Base-by-base conservation (phyloP, 352 stramenopile genomes). In the Salisapilia sapeloensis region DNA sequence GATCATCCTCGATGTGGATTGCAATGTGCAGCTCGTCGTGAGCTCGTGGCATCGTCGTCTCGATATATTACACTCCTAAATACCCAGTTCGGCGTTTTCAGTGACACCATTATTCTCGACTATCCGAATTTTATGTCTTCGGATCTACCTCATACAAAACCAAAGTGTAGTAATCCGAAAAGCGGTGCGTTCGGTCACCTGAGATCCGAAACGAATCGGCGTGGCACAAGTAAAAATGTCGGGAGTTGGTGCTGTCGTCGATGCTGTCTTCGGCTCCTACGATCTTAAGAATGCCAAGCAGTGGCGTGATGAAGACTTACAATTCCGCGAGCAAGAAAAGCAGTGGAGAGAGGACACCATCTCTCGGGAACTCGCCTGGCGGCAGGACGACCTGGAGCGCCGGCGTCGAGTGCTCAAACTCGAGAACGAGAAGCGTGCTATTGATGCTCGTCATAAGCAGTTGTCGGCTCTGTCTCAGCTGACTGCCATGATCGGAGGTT, bases 231-330 rank as follows among this genome's bases (percentile, higher is more conserved):
- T 1, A 18, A 38, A 19, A 11, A 79, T 61, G 67, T 51, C 59
- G 34, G 56, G 53, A 1, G 60, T 82, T 9, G 59, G 62, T 8
- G 65, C 62, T 1, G 59, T 80, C 7, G 63, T 84, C 29, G 63
- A 79, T 40, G 67, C 66, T 20, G 66, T 89, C 33, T 82, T 85
- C 44, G 72, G 69, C 18, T 82, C 70, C 29, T 89, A 89, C 39
- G 72, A 89, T 38, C 50, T 85, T 37, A 82, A 85, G 54, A 76
- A 83, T 48, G 53, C 66, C 49, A 81, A 80, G 58, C 65, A 80
- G 38, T 89, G 72, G 72, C 69, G 72, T 10, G 57, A 84, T 28
- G 72, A 89, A 30, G 72, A 89, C 45, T 18, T 85, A 9, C 39
- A 76, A 25, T 48, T 79, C 41, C 66, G 66, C 24, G 62, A 71